A percentile compares a stretch with the other conserved stretches of the same genome.
These are phyloP conservation scores for Rhodotorula sp. DNA, from an alignment of 1,284 basidiomycete species.

Conservation along the genomic window DNA sequence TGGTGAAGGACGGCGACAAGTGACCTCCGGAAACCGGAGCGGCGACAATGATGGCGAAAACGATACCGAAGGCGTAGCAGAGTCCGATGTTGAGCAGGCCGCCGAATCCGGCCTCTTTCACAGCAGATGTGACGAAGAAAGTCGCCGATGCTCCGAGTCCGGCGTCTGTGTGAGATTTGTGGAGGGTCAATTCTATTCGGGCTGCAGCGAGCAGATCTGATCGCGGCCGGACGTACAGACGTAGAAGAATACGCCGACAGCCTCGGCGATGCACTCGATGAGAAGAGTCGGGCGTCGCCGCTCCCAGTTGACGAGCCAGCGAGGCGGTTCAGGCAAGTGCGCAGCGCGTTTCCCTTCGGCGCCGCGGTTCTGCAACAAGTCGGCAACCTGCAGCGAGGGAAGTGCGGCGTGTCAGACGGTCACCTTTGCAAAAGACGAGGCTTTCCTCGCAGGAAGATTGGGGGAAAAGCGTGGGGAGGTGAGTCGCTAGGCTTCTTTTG, in stretches of 20 bases:
- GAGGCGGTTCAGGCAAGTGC: conserved; percentile 10
- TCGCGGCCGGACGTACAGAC: not conserved
- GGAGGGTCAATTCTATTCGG: no score
- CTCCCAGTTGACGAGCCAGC: conserved; percentile 37
- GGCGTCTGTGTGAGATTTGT: not conserved
- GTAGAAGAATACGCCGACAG: conserved; percentile 33
- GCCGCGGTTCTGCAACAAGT: conserved; percentile 18
- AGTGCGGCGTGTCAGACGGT: not conserved
- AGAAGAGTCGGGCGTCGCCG: conserved; percentile 32
- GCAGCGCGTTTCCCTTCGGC: conserved; percentile 11
- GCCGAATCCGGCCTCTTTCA: conserved; percentile 32
- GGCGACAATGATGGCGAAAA: conserved; percentile 39
- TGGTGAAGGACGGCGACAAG: conserved; percentile 41
- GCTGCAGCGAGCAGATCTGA: no score
- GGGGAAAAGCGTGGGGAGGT: not conserved
- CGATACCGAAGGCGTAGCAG: conserved; percentile 38
- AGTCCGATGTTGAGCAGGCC: conserved; percentile 31
- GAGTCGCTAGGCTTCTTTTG: no score
- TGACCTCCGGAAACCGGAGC: conserved; percentile 41
- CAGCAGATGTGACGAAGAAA: conserved; percentile 32
- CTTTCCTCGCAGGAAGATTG: not conserved
- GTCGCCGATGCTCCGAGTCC: conserved; percentile 29
- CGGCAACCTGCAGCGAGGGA: conserved; percentile 4
- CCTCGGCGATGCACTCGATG: conserved; percentile 38
- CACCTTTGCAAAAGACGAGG: not conserved